Conservation (phyloP, 257 asterid genomes). For the Solanum bulbocastanum region DNA sequence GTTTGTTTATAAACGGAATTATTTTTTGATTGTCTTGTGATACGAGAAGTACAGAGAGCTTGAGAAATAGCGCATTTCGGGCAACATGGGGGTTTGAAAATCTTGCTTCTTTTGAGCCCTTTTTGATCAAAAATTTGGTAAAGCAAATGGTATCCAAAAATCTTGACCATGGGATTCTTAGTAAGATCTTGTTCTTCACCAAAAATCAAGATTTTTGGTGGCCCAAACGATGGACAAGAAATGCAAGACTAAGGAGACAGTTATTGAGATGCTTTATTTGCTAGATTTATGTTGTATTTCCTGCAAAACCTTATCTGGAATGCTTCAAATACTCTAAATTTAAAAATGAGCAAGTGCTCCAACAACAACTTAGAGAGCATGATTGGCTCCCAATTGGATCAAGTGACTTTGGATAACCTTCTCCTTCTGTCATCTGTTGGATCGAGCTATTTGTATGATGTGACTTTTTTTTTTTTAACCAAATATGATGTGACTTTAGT, state of each 20-base stretch:
- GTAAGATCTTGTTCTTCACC: slow-evolving; percentile 51
- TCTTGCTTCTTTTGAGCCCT: slow-evolving; percentile 22
- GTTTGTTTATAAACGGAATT: neutral
- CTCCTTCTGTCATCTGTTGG: too few species aligned
- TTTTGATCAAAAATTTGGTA: slow-evolving; percentile 22
- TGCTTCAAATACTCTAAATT: slow-evolving; percentile 27
- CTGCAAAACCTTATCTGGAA: slow-evolving; percentile 48
- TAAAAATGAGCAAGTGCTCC: slow-evolving; percentile 28
- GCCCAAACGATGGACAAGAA: slow-evolving; percentile 25
- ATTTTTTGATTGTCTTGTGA: slow-evolving; percentile 10
- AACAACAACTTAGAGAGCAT: slow-evolving; percentile 40
- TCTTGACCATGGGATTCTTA: slow-evolving; percentile 35
- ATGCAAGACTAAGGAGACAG: slow-evolving; percentile 27
- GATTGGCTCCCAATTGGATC: too few species aligned
- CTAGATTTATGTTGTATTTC: slow-evolving; percentile 39
- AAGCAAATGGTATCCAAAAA: slow-evolving; percentile 31
- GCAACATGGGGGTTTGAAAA: slow-evolving; percentile 60
- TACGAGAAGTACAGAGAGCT: slow-evolving; percentile 38
- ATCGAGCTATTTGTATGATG: too few species aligned
- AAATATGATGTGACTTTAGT: too few species aligned
- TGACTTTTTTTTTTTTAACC: too few species aligned
- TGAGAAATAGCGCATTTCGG: slow-evolving; percentile 27
- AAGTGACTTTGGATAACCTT: too few species aligned
- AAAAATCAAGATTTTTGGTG: too few species aligned
- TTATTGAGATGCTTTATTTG: slow-evolving; percentile 41